Evolutionary conservation across 306 rosid species (phyloP).

Genomic region (Cicer cuneatum): DNA sequence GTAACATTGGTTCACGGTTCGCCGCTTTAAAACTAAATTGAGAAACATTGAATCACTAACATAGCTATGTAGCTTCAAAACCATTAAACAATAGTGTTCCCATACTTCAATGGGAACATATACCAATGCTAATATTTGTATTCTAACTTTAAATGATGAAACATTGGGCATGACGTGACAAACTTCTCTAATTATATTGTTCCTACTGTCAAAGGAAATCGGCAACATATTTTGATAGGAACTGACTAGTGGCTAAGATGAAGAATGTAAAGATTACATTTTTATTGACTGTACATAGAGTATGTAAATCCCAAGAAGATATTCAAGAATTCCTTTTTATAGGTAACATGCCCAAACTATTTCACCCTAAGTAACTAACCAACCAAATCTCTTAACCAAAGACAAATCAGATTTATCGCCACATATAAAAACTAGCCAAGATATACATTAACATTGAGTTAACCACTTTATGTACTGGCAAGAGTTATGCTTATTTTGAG

Average conservation of each 20-base stretch:
- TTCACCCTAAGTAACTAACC: not conserved
- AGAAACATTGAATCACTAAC: slow-evolving; percentile 17
- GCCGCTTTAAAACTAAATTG: not conserved
- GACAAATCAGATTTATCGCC: slow-evolving; percentile 4
- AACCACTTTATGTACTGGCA: not conserved
- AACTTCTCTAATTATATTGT: not conserved
- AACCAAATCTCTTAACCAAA: not conserved
- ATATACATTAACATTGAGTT: not conserved
- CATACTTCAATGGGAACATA: not conserved
- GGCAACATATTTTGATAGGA: not conserved
- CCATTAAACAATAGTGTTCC: slow-evolving; percentile 1
- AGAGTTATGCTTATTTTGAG: not conserved
- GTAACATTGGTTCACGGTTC: not conserved
- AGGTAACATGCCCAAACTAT: not conserved
- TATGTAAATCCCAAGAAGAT: not conserved
- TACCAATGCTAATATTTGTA: not conserved
- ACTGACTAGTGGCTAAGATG: not conserved
- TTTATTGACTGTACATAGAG: not conserved
- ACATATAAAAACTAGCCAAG: not conserved
- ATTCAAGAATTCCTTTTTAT: not conserved
- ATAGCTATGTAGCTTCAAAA: slow-evolving; percentile 16
- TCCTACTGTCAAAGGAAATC: not conserved
- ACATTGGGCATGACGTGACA: slow-evolving; percentile 7
- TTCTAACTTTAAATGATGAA: slow-evolving; percentile 10
- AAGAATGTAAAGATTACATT: not conserved